phyloP scores from a whole-genome alignment of 139 green algal genomes.

The Prasinococcaceae sp. region DNA sequence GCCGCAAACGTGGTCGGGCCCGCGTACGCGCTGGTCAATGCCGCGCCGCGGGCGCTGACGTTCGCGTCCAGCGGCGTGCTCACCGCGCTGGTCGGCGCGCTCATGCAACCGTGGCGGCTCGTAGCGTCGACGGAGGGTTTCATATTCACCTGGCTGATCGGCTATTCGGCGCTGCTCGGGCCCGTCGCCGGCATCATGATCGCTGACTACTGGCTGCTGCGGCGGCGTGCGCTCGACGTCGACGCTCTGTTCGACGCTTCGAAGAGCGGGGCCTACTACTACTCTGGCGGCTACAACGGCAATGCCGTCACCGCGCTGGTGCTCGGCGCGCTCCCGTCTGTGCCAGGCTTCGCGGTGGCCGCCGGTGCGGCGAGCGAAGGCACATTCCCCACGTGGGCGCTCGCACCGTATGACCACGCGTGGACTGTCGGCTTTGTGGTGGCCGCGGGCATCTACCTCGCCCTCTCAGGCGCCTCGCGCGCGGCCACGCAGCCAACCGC shows the following conservation, averaged over 20 bases:
- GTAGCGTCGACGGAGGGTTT: conserved; percentile 32
- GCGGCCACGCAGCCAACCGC: too few species aligned
- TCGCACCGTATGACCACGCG: conserved; percentile 34
- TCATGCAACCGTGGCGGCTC: conserved; percentile 31
- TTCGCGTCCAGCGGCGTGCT: conserved; percentile 31
- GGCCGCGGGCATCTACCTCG: conserved; percentile 25
- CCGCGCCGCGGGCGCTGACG: conserved; percentile 22
- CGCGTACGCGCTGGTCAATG: conserved; percentile 43
- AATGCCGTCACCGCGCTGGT: conserved; percentile 24
- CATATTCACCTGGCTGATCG: conserved; percentile 59
- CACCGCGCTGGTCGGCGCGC: conserved; percentile 30
- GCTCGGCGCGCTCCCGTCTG: conserved; percentile 29
- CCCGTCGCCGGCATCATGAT: conserved; percentile 40
- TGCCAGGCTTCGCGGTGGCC: conserved; percentile 40
- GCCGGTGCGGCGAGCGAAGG: conserved; percentile 7
- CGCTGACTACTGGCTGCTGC: conserved; percentile 53
- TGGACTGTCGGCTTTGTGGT: conserved; percentile 54
- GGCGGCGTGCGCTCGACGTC: conserved; percentile 33
- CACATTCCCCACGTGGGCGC: conserved; percentile 2
- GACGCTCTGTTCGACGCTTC: conserved; percentile 36
- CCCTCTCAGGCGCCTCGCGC: too few species aligned
- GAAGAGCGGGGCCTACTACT: conserved; percentile 36
- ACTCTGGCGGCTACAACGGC: conserved; percentile 37
- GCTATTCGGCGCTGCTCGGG: conserved; percentile 49
- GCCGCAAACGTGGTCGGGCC: conserved; percentile 67